Evolutionary conservation across 1,284 basidiomycete genomes (phyloP), one percentile per base, ranked within the genome.

Genomic region (Cutaneotrichosporon curvatum): DNA sequence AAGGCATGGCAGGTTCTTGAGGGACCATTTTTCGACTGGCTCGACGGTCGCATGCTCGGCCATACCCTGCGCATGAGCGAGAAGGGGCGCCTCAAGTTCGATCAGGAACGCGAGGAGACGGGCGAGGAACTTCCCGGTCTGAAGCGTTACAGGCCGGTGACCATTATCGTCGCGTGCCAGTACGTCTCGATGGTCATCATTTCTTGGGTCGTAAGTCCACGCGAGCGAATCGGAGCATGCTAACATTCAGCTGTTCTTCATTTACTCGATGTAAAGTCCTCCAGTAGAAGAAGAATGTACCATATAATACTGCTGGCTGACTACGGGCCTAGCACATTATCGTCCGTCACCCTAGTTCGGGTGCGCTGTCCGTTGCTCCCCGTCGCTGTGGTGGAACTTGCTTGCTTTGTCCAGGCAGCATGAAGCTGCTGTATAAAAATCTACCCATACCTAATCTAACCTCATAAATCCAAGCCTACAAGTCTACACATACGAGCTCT

Each of bases 1-100:
- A 72, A 71, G 46, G 54, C 53, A 3, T 50, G 69, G 43, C 64
- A 72, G 30, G 51, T 70, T 32, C 15, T 67, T 28, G 60, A 59
- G 22, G 65, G 68, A 11, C 47, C 62, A 2, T 30, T 57, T 12
- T 65, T 67, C 46, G 48, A 60, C 35, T 30, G 33, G 12, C 45
- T 62, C 38, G 56, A 63, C 48, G 48, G 40, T 12, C 48, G 43
- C 2, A 51, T 57, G 39, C 57, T 62, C 38, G 59, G 56, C 22
- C 57, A 60, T 37, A 47, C 60, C 23, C 55, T 68, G 22, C 47
- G 51, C 9, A 45, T 51, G 22, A 56, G 36, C 20, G 67, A 70
- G 48, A 62, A 56, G 47, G 23, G 55, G 47, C 55, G 60, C n/a
- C 37, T 61, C 5, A 47, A 52, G 16, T 37, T 56, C 22, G 45